Evolutionary conservation across 805 yeast species (phyloP), one percentile per base, ranked within the genome.

Genomic region (Cyberlindnera xishuangbannaensis): DNA sequence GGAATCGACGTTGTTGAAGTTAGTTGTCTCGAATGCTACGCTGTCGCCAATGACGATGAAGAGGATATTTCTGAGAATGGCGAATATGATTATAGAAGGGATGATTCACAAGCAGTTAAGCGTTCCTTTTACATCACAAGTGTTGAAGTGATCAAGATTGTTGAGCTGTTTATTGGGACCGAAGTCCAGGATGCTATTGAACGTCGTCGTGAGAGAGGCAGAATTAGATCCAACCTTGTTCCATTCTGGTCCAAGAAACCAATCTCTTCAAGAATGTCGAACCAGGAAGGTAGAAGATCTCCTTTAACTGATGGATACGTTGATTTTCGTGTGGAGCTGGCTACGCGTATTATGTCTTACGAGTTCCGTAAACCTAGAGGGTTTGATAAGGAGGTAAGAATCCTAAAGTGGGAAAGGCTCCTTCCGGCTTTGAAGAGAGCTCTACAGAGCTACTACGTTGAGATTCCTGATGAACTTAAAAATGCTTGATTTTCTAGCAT

Each of bases 231-330:
- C 28, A 77, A 78, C 45, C 59, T 78, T 56, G 79, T 76, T 35
- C 80, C 81, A 5, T 77, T 74, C 50, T 78, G 83, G 83, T 67
- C 73, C 17, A 72, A 70, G 51, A 73, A 64, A 44, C 78, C 82
- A 15, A 67, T 76, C 30, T 63, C 71, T 27, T 68, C 78, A 5
- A 48, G 51, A 41, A 24, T 42, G 40, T 27, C 50, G 12, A 37
- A 28, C 10, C 37, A 33, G 24, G 49, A 41, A 15, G 8, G 29
- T 4, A 30, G 39, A 32, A 15, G 36, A 9, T 39, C 45, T 1
- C 47, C 48, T 12, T 26, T 36, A 10, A 28, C 51, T 61, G 28
- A 50, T 54, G 55, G 34, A 22, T 18, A 31, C 3, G 26, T 16
- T 8, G 68, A 64, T 41, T 65, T 62, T 45, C 59, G 76, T 39